Conservation (phyloP, 306 rosid genomes). For the Notholithocarpus densiflorus region DNA sequence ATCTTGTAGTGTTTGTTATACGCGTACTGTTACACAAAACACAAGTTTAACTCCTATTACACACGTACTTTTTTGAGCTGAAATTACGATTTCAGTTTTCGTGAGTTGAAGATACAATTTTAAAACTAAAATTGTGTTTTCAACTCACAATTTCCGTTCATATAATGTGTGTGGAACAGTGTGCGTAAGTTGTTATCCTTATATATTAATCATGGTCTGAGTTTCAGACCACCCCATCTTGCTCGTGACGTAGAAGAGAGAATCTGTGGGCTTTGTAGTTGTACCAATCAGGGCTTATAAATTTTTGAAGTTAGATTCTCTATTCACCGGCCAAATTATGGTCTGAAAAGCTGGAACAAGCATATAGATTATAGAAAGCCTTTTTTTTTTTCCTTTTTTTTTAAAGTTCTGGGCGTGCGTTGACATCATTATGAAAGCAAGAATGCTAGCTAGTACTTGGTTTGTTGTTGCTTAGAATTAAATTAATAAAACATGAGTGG, state of each 20-base stretch:
- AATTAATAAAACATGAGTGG: not conserved
- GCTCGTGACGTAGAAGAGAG: not conserved
- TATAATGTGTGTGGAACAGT: no score
- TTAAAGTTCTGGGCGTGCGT: slow-evolving; percentile 12
- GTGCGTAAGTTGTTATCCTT: no score
- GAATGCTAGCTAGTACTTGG: not conserved
- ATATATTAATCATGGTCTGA: not conserved
- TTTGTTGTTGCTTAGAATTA: not conserved
- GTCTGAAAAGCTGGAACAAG: slow-evolving; percentile 19
- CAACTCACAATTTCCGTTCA: no score
- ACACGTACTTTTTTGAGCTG: no score
- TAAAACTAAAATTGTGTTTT: no score
- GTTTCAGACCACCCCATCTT: not conserved
- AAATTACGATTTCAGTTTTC: no score
- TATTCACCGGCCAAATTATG: slow-evolving; percentile 17
- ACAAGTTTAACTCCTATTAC: no score
- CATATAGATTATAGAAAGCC: not conserved
- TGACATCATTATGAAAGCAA: slow-evolving; percentile 6
- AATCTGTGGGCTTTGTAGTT: not conserved
- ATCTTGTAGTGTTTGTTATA: no score
- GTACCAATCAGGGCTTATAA: not conserved
- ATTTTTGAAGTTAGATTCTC: slow-evolving; percentile 1
- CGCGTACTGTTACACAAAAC: no score
- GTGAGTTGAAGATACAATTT: no score
- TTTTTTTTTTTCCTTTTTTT: not conserved